A percentile compares a stretch with the other conserved stretches of the same genome.
phyloP scores from a whole-genome alignment of 2,329 filamentous ascomycete genomes.

The Teratosphaeria gauchensis region DNA sequence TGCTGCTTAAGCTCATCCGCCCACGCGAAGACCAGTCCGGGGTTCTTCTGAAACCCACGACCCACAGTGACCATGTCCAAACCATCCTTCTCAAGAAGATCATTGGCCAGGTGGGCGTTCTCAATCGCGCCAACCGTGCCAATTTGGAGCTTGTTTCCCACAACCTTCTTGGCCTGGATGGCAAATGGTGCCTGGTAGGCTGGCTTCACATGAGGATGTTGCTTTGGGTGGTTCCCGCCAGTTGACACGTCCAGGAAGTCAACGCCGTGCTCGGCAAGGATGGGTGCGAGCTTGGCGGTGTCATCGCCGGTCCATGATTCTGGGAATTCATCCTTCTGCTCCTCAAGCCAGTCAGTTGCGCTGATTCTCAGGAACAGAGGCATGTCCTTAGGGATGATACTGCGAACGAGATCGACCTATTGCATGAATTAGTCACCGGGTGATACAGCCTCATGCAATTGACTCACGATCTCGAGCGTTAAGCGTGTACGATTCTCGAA shows the following conservation, averaged over 20 bases:
- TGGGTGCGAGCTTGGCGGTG: conserved; percentile 51
- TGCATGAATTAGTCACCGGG: background rate
- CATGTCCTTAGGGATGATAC: conserved; percentile 55
- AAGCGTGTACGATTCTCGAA: conserved; percentile 45
- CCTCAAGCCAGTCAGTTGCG: conserved; percentile 68
- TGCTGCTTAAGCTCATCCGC: conserved; percentile 63
- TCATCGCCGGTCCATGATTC: conserved; percentile 61
- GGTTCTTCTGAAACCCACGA: conserved; percentile 72
- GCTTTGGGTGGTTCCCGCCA: conserved; percentile 56
- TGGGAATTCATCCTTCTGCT: conserved; percentile 37
- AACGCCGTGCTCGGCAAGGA: conserved; percentile 63
- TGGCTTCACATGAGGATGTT: conserved; percentile 49
- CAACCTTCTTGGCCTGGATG: conserved; percentile 58
- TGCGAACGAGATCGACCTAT: conserved; percentile 48
- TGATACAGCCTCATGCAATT: background rate
- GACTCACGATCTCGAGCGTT: conserved; percentile 48
- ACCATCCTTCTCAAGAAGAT: conserved; percentile 40
- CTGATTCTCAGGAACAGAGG: conserved; percentile 65
- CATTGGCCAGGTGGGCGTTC: conserved; percentile 57
- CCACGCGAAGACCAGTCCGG: conserved; percentile 63
- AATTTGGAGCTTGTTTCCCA: conserved; percentile 63
- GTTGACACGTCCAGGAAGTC: conserved; percentile 77
- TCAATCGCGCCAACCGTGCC: conserved; percentile 67
- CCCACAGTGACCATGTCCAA: conserved; percentile 66
- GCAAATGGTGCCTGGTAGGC: conserved; percentile 70